Conservation (phyloP, 768 basidiomycete species). For the Psilocybe cyanescens region DNA sequence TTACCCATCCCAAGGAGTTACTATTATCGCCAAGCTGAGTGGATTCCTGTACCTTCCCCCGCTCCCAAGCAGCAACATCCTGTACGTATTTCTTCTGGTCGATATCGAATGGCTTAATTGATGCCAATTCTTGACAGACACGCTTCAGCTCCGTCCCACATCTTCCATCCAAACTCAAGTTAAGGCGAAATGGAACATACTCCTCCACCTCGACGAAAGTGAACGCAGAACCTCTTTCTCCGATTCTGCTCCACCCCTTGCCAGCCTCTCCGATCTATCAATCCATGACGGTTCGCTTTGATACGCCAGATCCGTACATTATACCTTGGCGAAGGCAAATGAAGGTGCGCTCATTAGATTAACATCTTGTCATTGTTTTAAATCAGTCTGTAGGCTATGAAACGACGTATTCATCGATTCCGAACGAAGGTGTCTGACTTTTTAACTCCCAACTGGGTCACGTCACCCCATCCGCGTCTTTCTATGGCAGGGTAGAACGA, state of each 20-base stretch:
- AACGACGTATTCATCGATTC: constrained; percentile 9
- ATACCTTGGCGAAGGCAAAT: constrained; percentile 11
- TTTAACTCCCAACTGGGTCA: constrained; percentile 14
- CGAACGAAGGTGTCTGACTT: constrained; percentile 8
- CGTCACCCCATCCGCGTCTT: constrained; percentile 15
- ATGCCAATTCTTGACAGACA: neutral
- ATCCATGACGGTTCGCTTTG: constrained; percentile 19
- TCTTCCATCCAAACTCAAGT: neutral
- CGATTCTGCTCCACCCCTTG: neutral
- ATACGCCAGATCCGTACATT: constrained; percentile 11
- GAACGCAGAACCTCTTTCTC: constrained; percentile 8
- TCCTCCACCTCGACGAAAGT: neutral
- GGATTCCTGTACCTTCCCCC: constrained; percentile 12
- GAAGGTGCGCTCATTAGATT: constrained; percentile 3
- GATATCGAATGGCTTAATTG: neutral
- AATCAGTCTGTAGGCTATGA: constrained; percentile 5
- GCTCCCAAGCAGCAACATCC: neutral
- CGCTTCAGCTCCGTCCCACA: neutral
- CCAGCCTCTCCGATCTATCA: constrained; percentile 6
- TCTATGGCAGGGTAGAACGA: constrained; percentile 10
- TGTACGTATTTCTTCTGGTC: neutral
- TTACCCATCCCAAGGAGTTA: constrained; percentile 6
- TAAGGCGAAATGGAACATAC: neutral
- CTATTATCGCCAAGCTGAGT: constrained; percentile 10
- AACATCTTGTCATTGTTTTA: neutral